Evolutionary conservation across 2,329 filamentous ascomycete species (phyloP).

Genomic region (Immersiporthe knoxdaviesiana): DNA sequence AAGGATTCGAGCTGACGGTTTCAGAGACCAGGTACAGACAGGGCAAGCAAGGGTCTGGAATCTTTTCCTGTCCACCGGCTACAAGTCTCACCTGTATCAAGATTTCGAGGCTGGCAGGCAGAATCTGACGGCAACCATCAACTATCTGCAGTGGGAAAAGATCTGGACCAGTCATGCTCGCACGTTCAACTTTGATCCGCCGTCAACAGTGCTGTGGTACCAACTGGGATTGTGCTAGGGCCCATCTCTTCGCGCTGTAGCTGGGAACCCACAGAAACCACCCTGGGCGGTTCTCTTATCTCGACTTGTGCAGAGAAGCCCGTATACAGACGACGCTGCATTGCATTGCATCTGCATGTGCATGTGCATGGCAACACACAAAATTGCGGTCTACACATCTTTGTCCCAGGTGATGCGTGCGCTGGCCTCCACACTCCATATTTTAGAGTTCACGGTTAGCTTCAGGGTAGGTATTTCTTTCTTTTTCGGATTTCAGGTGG

Average conservation of each 20-base stretch:
- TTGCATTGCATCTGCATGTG: background rate
- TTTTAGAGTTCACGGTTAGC: background rate
- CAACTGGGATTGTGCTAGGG: background rate
- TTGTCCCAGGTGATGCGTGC: background rate
- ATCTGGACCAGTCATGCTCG: background rate
- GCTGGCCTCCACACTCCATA: background rate
- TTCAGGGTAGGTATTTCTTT: background rate
- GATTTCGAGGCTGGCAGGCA: background rate
- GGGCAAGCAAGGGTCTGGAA: background rate
- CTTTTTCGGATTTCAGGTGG: background rate
- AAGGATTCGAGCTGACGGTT: conserved; percentile 4
- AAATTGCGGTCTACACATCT: background rate
- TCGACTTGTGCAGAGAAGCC: background rate
- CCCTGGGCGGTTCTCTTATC: background rate
- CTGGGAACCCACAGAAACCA: background rate
- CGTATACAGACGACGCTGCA: background rate
- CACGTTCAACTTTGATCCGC: background rate
- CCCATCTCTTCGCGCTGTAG: background rate
- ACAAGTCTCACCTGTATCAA: conserved; percentile 6
- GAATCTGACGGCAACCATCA: background rate
- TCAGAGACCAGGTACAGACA: background rate
- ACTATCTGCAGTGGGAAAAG: background rate
- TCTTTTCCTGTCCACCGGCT: conserved; percentile 11
- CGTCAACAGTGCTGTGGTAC: background rate
- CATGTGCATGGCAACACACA: background rate